Evolutionary conservation across 331 rosid genomes (phyloP).

Genomic region (Quercus tomentella): DNA sequence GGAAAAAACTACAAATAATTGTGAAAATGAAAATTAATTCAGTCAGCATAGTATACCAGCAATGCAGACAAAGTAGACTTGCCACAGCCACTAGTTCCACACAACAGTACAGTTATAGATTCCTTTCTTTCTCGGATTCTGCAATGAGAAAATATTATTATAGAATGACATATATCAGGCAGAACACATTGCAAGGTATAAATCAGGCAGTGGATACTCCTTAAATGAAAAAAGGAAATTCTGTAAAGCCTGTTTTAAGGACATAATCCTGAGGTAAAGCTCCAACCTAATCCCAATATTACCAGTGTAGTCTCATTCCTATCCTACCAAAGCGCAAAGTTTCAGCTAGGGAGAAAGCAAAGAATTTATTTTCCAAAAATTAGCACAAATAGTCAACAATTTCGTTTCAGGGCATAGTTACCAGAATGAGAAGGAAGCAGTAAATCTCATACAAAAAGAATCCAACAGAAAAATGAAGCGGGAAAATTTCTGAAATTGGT

Average conservation of each 20-base stretch:
- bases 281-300: neutral
- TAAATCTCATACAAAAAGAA: conserved; percentile 3
- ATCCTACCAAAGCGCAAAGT: neutral
- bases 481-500: neutral
- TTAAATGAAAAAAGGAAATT: neutral
- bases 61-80: conserved; percentile 95
- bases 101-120: conserved; percentile 83
- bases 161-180: neutral
- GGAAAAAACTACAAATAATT: neutral
- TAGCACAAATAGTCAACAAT: neutral
- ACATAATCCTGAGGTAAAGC: neutral
- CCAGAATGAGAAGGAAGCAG: conserved; percentile 6
- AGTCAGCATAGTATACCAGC: conserved; percentile 59
- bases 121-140: conserved; percentile 95
- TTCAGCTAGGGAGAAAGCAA: neutral
- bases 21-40: neutral
- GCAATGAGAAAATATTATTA: conserved; percentile 21
- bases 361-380: neutral
- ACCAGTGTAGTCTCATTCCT: neutral
- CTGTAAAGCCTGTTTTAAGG: neutral
- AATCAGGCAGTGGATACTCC: neutral
- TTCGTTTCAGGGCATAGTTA: neutral
- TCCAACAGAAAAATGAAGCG: too few relatives aligned
- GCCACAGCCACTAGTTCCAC: conserved; percentile 99
- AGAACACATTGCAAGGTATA: neutral